Evolutionary conservation across 2,329 filamentous ascomycete genomes (phyloP).

Genomic region (Fusarium sp.): DNA sequence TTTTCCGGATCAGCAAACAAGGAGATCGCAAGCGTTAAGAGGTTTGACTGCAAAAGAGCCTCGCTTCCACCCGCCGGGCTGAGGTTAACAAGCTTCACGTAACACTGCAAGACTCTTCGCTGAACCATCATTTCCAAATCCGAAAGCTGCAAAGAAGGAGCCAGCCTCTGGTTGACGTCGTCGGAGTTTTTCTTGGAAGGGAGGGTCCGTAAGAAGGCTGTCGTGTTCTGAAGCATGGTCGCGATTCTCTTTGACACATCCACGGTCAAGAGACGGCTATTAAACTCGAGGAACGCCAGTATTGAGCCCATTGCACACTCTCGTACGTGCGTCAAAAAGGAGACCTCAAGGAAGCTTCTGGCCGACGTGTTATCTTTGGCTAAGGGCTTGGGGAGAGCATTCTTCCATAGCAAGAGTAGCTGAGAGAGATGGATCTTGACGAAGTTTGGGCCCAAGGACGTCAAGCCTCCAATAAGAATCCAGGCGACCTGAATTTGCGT

Average conservation of each 20-base stretch:
- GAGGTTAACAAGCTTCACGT: conserved; percentile 88
- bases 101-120: conserved; percentile 92
- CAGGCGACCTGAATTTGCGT: conserved; percentile 98
- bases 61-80: conserved; percentile 88
- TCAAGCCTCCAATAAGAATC: conserved; percentile 95
- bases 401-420: conserved; percentile 94
- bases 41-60: conserved; percentile 87
- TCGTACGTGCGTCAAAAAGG: conserved; percentile 91
- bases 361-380: conserved; percentile 90
- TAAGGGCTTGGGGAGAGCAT: conserved; percentile 93
- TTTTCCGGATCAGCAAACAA: conserved; percentile 94
- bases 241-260: conserved; percentile 95
- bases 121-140: conserved; percentile 95
- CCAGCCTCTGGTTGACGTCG: conserved; percentile 84
- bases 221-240: conserved; percentile 94
- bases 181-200: conserved; percentile 87
- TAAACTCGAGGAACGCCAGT: conserved; percentile 91
- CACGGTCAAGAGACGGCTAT: conserved; percentile 88
- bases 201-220: conserved; percentile 85
- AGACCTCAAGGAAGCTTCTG: conserved; percentile 86
- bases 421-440: conserved; percentile 98
- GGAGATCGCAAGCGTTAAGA: conserved; percentile 88
- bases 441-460: conserved; percentile 97
- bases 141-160: conserved; percentile 85
- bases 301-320: conserved; percentile 95